These are phyloP conservation scores for Plectosphaerella sp. DNA, from an alignment of 2,329 filamentous ascomycete genomes.

Conservation along the genomic window DNA sequence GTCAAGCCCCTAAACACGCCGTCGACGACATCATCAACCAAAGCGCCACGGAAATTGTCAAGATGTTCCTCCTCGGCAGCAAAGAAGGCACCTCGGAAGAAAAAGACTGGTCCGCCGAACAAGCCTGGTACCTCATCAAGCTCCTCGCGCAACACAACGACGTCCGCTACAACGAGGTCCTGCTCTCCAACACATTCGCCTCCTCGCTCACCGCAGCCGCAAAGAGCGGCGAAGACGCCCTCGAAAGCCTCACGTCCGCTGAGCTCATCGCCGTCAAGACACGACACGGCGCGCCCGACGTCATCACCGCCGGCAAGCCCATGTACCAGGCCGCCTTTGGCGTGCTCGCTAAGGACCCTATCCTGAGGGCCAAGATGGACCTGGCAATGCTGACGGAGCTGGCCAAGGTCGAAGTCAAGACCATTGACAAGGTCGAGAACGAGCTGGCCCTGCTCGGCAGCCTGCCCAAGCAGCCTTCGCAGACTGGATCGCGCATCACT, in stretches of 20 bases:
- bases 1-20: constrained; percentile 76
- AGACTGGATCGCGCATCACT: constrained; percentile 60
- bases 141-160: constrained; percentile 63
- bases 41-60: constrained; percentile 83
- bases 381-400: constrained; percentile 65
- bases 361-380: constrained; percentile 70
- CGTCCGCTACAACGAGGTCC: constrained; percentile 80
- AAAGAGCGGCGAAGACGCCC: constrained; percentile 64
- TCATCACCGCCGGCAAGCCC: constrained; percentile 76
- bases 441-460: constrained; percentile 70
- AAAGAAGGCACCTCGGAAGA: constrained; percentile 35
- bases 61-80: constrained; percentile 79
- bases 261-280: constrained; percentile 79
- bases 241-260: constrained; percentile 76
- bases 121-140: constrained; percentile 88
- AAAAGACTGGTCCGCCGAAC: constrained; percentile 72
- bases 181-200: constrained; percentile 73
- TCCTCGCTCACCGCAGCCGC: constrained; percentile 42
- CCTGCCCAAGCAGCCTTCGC: constrained; percentile 65
- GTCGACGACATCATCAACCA: constrained; percentile 87
- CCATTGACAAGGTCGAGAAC: constrained; percentile 72
- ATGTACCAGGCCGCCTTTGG: constrained; percentile 83
- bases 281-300: constrained; percentile 70
- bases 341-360: constrained; percentile 64
- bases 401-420: constrained; percentile 66